A percentile compares a stretch with the other conserved stretches of the same genome.
phyloP scores from a whole-genome alignment of 108 stramenopile genomes.

The Fragilaria crotonensis region DNA sequence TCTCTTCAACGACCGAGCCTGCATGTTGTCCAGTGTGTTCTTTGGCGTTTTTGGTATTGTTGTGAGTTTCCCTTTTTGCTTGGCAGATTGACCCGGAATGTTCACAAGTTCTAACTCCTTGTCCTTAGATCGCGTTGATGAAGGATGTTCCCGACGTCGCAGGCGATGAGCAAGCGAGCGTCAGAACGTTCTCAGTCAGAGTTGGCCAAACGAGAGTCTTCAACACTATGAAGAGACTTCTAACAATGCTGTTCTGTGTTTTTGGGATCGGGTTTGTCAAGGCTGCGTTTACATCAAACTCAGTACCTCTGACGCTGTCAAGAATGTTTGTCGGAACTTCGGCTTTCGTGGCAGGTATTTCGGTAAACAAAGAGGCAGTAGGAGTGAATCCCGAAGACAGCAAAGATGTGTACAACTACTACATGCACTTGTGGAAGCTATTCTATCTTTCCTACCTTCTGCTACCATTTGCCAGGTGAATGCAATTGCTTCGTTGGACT shows the following conservation, averaged over 20 bases:
- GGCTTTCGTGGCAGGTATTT: conserved; percentile 47
- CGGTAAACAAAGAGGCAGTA: conserved; percentile 50
- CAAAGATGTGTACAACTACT: conserved; percentile 66
- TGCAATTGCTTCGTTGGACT: too few species aligned
- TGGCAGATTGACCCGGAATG: not conserved
- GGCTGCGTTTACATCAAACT: conserved; percentile 23
- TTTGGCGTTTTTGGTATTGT: conserved; percentile 86
- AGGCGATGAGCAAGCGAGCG: conserved; percentile 67
- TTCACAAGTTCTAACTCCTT: not conserved
- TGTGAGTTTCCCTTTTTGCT: conserved; percentile 5
- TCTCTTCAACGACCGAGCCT: conserved; percentile 41
- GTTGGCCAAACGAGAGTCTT: conserved; percentile 60
- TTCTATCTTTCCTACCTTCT: conserved; percentile 78
- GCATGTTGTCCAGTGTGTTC: conserved; percentile 62
- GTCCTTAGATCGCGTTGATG: conserved; percentile 59
- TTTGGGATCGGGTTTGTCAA: conserved; percentile 28
- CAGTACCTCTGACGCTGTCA: conserved; percentile 18
- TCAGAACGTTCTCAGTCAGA: conserved; percentile 74
- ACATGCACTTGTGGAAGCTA: conserved; percentile 89
- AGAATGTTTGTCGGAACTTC: conserved; percentile 53
- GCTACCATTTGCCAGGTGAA: conserved; percentile 66
- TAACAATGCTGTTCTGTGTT: conserved; percentile 30
- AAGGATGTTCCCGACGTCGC: conserved; percentile 85
- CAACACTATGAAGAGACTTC: conserved; percentile 35
- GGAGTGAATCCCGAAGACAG: conserved; percentile 64